Conservation (phyloP, 73 alveolate species). For the Halteria grandinella region DNA sequence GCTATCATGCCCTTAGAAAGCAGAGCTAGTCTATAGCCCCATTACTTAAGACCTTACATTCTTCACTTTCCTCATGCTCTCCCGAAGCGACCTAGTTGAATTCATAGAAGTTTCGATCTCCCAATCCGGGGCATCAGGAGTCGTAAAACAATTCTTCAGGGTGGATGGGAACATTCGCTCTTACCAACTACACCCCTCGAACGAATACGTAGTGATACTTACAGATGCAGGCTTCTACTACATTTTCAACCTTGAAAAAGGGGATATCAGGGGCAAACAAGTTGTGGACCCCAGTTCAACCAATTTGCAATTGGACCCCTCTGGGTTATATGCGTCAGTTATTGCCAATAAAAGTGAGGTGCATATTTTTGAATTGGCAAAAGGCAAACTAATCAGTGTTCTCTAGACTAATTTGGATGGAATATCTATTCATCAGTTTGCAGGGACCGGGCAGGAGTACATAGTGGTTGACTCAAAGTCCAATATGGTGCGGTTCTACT, state of each 20-base stretch:
- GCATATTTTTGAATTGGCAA: not conserved
- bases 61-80: no score
- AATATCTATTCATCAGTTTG: not conserved
- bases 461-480: not conserved
- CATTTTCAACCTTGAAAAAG: not conserved
- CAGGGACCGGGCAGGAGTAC: not conserved
- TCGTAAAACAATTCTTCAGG: not conserved
- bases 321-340: not conserved
- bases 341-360: not conserved
- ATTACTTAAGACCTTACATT: no score
- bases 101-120: not conserved
- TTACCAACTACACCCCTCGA: not conserved
- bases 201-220: not conserved
- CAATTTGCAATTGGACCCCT: not conserved
- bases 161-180: not conserved
- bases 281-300: not conserved
- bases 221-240: not conserved
- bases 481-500: not conserved
- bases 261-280: conserved; percentile 9
- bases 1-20: no score
- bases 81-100: not conserved
- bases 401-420: not conserved
- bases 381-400: not conserved
- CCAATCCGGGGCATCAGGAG: not conserved
- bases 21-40: no score